Evolutionary conservation across 805 yeast genomes (phyloP), one percentile per base, ranked within the genome.

Genomic region (Saccharomycopsis sp.): DNA sequence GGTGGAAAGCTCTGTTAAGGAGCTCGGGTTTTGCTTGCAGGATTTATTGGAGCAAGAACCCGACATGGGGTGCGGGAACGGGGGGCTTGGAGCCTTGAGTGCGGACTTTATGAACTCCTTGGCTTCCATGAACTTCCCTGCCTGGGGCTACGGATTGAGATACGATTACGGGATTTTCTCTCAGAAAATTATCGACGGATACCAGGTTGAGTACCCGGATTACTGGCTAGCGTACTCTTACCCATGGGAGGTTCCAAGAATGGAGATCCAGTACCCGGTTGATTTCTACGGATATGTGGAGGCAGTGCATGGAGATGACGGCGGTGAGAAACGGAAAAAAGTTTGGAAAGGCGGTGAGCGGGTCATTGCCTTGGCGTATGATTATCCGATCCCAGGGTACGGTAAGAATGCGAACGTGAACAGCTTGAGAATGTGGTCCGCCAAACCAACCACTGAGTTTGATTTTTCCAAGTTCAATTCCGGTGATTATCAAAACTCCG

Each of bases 91-190:
- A 48, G 75, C 96, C 58, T 68, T 87, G 56, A 96, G 96, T 17
- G 95, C 96, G 16, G 88, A 96, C 62, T 87, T 86, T 57, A 75
- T 87, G 36, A 96, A 88, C 63, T 85, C 95, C 1, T 65, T 87
- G 58, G 75, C 92, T 26, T 77, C 94, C 4, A 80, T 83, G 50
- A 78, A 83, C 60, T 84, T 83, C 59, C 86, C 94, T 13, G 95
- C 94, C 38, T 87, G 96, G 96, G 96, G 96, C 49, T 87, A 87
- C 59, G 96, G 96, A 46, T 66, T 87, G 52, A 80, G 94, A 58
- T 87, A 87, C 64, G 86, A 86, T 61, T 87, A 88, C 57, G 96
- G 96, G 59, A 87, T 87, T 52, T 87, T 87, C 63, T 75, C 86
- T 51, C 96, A 87, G 64, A 77, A 77, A 59, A 85, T 87, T 55